A percentile compares a stretch with the other conserved stretches of the same genome.
Conservation (phyloP, 2,329 filamentous ascomycete genomes). For the Beauveria bassiana region DNA sequence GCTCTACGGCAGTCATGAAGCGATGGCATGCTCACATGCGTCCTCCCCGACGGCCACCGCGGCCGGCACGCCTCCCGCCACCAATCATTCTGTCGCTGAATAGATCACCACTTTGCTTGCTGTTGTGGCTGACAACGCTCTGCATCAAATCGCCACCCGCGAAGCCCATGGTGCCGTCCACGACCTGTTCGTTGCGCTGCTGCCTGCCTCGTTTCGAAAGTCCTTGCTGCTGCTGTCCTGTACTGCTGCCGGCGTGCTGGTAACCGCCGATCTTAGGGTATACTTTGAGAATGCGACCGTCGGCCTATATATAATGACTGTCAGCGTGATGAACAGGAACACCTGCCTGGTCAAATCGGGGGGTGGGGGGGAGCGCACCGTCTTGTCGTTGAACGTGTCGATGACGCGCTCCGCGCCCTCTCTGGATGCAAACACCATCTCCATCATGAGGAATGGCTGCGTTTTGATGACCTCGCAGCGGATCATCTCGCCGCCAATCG, state of each 20-base stretch:
- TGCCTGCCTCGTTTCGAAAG: slow-evolving; percentile 16
- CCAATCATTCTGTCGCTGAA: slow-evolving; percentile 44
- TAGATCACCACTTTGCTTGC: slow-evolving; percentile 19
- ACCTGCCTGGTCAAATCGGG: background rate
- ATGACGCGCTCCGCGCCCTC: slow-evolving; percentile 70
- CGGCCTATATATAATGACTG: slow-evolving; percentile 43
- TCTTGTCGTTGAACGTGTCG: slow-evolving; percentile 70
- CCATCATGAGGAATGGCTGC: slow-evolving; percentile 65
- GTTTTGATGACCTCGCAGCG: slow-evolving; percentile 62
- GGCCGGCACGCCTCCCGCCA: slow-evolving; percentile 15
- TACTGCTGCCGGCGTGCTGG: slow-evolving; percentile 15
- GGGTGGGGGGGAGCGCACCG: slow-evolving; percentile 38
- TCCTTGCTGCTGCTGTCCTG: slow-evolving; percentile 18
- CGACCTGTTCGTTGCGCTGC: slow-evolving; percentile 29
- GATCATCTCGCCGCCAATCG: slow-evolving; percentile 60
- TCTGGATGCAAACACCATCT: slow-evolving; percentile 65
- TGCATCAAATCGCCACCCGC: slow-evolving; percentile 36
- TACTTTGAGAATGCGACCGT: slow-evolving; percentile 65
- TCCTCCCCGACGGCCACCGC: slow-evolving; percentile 14
- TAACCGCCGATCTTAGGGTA: slow-evolving; percentile 54
- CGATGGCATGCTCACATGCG: background rate
- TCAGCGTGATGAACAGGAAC: background rate
- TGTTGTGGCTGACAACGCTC: slow-evolving; percentile 20
- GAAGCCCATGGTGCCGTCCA: slow-evolving; percentile 49
- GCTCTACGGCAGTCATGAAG: background rate